Percentiles rank a stretch among this genome's conserved stretches.
Evolutionary conservation across 768 basidiomycete genomes (phyloP).

Genomic region (Filobasidium wieringae): DNA sequence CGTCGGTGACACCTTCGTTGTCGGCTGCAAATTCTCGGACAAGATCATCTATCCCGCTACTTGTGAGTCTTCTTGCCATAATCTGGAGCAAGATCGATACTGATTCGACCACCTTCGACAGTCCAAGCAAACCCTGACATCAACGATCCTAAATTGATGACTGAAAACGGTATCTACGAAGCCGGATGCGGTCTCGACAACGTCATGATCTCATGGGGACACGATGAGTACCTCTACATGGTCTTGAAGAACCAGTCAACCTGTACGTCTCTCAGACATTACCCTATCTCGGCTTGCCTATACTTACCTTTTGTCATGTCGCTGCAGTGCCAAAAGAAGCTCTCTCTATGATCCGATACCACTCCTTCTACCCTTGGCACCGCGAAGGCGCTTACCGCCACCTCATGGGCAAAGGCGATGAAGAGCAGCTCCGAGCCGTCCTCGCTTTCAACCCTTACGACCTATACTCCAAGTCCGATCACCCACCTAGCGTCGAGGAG

Average conservation of each 20-base stretch:
- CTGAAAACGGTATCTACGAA: conserved; percentile 36
- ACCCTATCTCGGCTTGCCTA: not conserved
- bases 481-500: conserved; percentile 50
- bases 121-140: conserved; percentile 35
- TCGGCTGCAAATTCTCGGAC: conserved; percentile 76
- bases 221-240: conserved; percentile 83
- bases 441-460: conserved; percentile 88
- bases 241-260: conserved; percentile 70
- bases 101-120: not conserved
- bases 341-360: conserved; percentile 84
- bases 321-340: conserved; percentile 62
- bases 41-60: conserved; percentile 38
- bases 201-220: conserved; percentile 62
- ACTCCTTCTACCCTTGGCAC: conserved; percentile 95
- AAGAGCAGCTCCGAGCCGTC: conserved; percentile 47
- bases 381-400: conserved; percentile 73
- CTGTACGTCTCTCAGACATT: conserved; percentile 27
- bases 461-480: conserved; percentile 79
- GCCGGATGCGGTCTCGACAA: conserved; percentile 35
- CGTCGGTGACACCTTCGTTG: conserved; percentile 72
- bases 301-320: not conserved
- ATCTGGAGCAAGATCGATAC: not conserved
- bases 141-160: conserved; percentile 27
- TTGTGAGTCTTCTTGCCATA: conserved; percentile 10
- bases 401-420: conserved; percentile 57